phyloP scores from a whole-genome alignment of 768 basidiomycete genomes.

The Boletus fagicola region DNA sequence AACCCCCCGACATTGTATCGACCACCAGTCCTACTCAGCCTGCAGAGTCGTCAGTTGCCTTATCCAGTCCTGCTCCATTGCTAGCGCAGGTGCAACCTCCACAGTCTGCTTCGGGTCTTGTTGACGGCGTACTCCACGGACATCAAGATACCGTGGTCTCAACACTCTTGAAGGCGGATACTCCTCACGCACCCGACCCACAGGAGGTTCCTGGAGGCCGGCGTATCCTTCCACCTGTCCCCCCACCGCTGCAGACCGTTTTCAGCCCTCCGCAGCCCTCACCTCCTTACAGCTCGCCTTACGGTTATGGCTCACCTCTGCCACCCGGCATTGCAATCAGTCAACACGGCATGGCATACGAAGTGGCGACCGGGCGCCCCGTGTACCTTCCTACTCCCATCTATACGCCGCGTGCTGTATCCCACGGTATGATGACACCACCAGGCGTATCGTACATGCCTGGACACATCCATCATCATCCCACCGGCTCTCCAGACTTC shows the following conservation, averaged over 20 bases:
- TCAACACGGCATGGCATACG: slow-evolving; percentile 77
- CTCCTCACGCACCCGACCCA: slow-evolving; percentile 20
- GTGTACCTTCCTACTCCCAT: slow-evolving; percentile 68
- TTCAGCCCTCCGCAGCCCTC: slow-evolving; percentile 45
- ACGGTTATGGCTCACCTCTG: slow-evolving; percentile 51
- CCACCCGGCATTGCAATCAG: slow-evolving; percentile 75
- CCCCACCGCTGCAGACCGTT: slow-evolving; percentile 44
- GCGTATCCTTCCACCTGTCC: slow-evolving; percentile 36
- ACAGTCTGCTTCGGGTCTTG: slow-evolving; percentile 6
- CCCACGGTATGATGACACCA: slow-evolving; percentile 53
- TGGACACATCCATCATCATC: slow-evolving; percentile 60
- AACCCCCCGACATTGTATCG: neutral
- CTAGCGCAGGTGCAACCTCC: slow-evolving; percentile 13
- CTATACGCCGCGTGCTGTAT: slow-evolving; percentile 66
- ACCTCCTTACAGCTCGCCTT: slow-evolving; percentile 67
- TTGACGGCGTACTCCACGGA: slow-evolving; percentile 24
- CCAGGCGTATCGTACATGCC: slow-evolving; percentile 53
- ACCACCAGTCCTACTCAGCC: slow-evolving; percentile 12
- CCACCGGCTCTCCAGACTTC: slow-evolving; percentile 63
- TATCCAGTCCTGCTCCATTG: slow-evolving; percentile 9
- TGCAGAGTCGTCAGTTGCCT: slow-evolving; percentile 3
- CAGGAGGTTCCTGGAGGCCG: slow-evolving; percentile 22
- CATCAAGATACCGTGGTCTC: slow-evolving; percentile 29
- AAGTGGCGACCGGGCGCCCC: slow-evolving; percentile 77
- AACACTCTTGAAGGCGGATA: slow-evolving; percentile 31